Evolutionary conservation across 495 filamentous ascomycete genomes (phyloP), one percentile per base, ranked within the genome.

Genomic region (Tuber microsphaerosporum): DNA sequence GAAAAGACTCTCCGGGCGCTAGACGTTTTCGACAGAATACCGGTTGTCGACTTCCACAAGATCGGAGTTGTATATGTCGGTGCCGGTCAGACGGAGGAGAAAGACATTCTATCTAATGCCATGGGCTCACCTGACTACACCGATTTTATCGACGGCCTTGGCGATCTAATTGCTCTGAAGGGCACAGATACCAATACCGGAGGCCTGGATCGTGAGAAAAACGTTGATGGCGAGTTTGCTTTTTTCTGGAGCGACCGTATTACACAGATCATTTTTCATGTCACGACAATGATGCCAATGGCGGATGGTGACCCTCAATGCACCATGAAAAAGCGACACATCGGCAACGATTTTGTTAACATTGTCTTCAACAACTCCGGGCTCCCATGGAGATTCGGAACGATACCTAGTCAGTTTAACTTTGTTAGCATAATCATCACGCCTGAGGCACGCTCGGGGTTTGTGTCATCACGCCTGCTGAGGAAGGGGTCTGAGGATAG

Each of bases 341-440:
- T 97, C 65, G 96, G 96, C 61, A 99, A 99, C 81, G 97, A 99
- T 85, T 96, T 91, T 80, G 96, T 99, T 78, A 98, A 96, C 80
- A 97, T 99, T 79, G 90, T 99, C 71, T 99, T 94, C 86, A 99
- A 99, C 82, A 92, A 95, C 75, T 97, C 94, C 22, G 94, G 97
- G 39, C 81, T 89, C 41, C 90, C 92, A 0, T 98, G 97, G 86
- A 87, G 89, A 73, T 96, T 97, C 80, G 90, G 97, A 83, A 97
- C 93, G 6, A 94, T 99, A 76, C 93, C 93, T 0, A 94, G 92
- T 0, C 91, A 93, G 77, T 97, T 98, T 86, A 97, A 97, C 83
- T 95, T 90, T 77, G 93, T 98, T 84, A 93, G 97, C 84, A 98
- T 99, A 77, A 90, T 97, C 78, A 93, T 99, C 82, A 92, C 92